Conservation (phyloP, 2,329 filamentous ascomycete species). For the Pleurostoma richardsiae region DNA sequence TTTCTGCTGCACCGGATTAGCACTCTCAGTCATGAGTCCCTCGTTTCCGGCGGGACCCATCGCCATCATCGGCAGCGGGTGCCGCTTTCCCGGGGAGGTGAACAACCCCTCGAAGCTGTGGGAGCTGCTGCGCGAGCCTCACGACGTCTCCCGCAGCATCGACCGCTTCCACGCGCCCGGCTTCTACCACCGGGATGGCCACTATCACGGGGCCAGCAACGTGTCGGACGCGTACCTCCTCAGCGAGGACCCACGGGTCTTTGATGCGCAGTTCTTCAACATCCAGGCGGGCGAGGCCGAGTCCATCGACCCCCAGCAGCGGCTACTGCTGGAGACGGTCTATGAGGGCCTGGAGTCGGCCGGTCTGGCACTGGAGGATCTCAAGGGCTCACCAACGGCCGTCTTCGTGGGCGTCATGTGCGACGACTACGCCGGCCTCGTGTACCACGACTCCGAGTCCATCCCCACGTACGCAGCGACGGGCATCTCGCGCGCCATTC, state of each 20-base stretch:
- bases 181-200: slow-evolving; percentile 2
- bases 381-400: slow-evolving; percentile 16
- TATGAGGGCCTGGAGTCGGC: slow-evolving; percentile 15
- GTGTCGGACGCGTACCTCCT: slow-evolving; percentile 1
- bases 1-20: too few relatives aligned
- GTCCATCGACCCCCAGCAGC: slow-evolving; percentile 8
- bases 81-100: slow-evolving; percentile 8
- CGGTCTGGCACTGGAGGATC: slow-evolving; percentile 9
- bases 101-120: slow-evolving; percentile 7
- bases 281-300: slow-evolving; percentile 14
- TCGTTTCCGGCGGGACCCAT: slow-evolving; percentile 1
- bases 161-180: background rate
- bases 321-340: slow-evolving; percentile 10
- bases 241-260: slow-evolving; percentile 5
- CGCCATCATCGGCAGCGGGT: slow-evolving; percentile 9
- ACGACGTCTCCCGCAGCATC: slow-evolving; percentile 3
- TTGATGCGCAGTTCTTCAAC: slow-evolving; percentile 18
- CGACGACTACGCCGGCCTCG: slow-evolving; percentile 13
- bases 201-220: slow-evolving; percentile 10
- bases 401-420: slow-evolving; percentile 19
- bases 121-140: slow-evolving; percentile 6
- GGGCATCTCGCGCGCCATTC: slow-evolving; percentile 19
- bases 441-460: slow-evolving; percentile 7
- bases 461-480: slow-evolving; percentile 19
- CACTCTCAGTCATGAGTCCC: too few relatives aligned